Conservation (phyloP, 345 rosid genomes). For the Eucalyptus lansdowneana region DNA sequence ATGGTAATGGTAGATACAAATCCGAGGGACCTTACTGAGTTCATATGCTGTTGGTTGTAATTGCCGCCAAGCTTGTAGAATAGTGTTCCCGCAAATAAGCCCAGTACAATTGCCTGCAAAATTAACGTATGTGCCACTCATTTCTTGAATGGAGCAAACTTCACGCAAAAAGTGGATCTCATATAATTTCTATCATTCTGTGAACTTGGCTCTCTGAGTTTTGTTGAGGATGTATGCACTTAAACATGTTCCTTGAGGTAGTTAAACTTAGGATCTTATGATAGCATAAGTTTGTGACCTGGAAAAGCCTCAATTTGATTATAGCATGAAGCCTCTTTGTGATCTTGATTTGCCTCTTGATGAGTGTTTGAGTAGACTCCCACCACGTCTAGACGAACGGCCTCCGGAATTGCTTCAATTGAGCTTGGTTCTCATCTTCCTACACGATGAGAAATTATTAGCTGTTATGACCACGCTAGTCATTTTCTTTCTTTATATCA, state of each 20-base stretch:
- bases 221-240: not conserved
- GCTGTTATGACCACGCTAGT: not conserved
- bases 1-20: constrained; percentile 16
- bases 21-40: constrained; percentile 21
- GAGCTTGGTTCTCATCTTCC: constrained; percentile 10
- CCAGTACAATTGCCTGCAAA: constrained; percentile 12
- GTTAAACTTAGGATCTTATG: not conserved
- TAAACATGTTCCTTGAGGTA: not conserved
- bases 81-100: constrained; percentile 8
- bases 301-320: constrained; percentile 14
- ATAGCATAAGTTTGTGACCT: constrained; percentile 1
- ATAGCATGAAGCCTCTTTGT: constrained; percentile 12
- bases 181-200: not conserved
- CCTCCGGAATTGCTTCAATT: constrained; percentile 14
- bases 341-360: constrained; percentile 17
- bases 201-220: not conserved
- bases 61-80: constrained; percentile 14
- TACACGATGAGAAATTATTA: not conserved
- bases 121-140: not conserved
- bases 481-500: not conserved
- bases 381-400: constrained; percentile 18
- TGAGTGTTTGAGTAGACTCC: constrained; percentile 9
- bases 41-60: constrained; percentile 20
- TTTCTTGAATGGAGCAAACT: not conserved
- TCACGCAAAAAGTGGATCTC: not conserved